Conservation (phyloP, 164 flowering plant genomes). For the Santalum album region DNA sequence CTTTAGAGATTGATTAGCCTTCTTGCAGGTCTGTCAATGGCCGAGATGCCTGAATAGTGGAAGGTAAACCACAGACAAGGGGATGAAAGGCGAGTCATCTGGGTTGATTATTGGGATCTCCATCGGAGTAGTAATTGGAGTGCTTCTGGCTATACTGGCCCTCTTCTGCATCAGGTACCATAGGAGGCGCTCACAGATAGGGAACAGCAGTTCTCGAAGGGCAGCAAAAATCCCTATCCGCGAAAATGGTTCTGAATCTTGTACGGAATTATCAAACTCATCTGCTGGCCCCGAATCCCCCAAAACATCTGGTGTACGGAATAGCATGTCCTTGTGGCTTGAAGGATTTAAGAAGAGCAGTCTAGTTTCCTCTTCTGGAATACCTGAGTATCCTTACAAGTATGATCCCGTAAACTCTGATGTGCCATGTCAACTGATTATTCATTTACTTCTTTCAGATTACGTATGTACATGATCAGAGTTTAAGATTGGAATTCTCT, state of each 20-base stretch:
- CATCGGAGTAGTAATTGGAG: conserved; percentile 85
- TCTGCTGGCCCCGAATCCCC: conserved; percentile 84
- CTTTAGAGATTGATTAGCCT: conserved; percentile 1
- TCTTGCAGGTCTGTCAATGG: conserved; percentile 25
- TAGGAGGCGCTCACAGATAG: conserved; percentile 68
- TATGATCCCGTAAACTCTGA: conserved; percentile 17
- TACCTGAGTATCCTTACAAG: conserved; percentile 86
- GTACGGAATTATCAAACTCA: conserved; percentile 72
- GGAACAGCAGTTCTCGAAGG: conserved; percentile 81
- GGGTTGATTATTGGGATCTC: conserved; percentile 86
- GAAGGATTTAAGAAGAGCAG: conserved; percentile 59
- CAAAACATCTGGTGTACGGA: conserved; percentile 27
- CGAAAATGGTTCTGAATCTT: conserved; percentile 63
- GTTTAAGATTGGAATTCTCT: too few relatives aligned
- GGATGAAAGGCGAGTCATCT: conserved; percentile 61
- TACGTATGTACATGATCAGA: too few relatives aligned
- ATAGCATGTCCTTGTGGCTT: conserved; percentile 53
- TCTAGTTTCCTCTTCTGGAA: conserved; percentile 72
- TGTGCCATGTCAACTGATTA: not conserved
- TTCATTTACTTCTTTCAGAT: too few relatives aligned
- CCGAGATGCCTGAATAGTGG: conserved; percentile 15
- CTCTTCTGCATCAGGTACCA: conserved; percentile 66
- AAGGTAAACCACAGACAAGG: conserved; percentile 10
- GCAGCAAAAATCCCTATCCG: conserved; percentile 73
- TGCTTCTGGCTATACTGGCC: conserved; percentile 54